Conservation (phyloP, 768 basidiomycete genomes). For the Leucosporidium yakuticum region DNA sequence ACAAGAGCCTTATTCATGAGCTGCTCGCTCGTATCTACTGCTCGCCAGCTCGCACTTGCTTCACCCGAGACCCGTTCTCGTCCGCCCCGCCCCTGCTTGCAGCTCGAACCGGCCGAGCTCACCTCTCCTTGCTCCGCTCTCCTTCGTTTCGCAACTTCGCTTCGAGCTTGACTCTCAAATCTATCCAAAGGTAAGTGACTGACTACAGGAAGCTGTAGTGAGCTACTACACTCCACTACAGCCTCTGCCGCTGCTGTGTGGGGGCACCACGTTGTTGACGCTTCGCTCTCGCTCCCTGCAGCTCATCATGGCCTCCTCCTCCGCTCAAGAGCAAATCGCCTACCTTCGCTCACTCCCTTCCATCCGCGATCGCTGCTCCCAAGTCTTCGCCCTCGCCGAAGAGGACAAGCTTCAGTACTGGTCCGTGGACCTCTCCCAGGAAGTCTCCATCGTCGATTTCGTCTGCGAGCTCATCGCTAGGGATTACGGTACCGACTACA, state of each 20-base stretch:
- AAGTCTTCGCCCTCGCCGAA: slow-evolving; percentile 71
- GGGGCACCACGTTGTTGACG: neutral
- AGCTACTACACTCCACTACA: neutral
- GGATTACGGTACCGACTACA: slow-evolving; percentile 69
- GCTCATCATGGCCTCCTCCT: slow-evolving; percentile 8
- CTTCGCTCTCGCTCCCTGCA: neutral
- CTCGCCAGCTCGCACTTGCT: too few relatives aligned
- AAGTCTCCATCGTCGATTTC: slow-evolving; percentile 50
- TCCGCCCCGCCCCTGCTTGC: too few relatives aligned
- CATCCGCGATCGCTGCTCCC: slow-evolving; percentile 77
- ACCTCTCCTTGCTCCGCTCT: neutral
- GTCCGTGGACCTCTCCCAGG: slow-evolving; percentile 71
- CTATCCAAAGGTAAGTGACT: too few relatives aligned
- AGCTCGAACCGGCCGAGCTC: neutral
- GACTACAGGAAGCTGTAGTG: too few relatives aligned
- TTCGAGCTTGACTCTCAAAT: neutral
- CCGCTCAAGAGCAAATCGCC: slow-evolving; percentile 8
- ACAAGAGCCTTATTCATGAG: neutral
- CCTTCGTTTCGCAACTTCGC: neutral
- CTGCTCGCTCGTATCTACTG: too few relatives aligned
- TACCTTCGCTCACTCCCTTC: slow-evolving; percentile 81
- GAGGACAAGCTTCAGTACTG: slow-evolving; percentile 75
- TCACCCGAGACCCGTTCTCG: too few relatives aligned
- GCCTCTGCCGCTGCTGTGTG: neutral
- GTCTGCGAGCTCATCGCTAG: slow-evolving; percentile 45